Base-by-base conservation (phyloP, 306 rosid species). In the Quillaja saponaria region DNA sequence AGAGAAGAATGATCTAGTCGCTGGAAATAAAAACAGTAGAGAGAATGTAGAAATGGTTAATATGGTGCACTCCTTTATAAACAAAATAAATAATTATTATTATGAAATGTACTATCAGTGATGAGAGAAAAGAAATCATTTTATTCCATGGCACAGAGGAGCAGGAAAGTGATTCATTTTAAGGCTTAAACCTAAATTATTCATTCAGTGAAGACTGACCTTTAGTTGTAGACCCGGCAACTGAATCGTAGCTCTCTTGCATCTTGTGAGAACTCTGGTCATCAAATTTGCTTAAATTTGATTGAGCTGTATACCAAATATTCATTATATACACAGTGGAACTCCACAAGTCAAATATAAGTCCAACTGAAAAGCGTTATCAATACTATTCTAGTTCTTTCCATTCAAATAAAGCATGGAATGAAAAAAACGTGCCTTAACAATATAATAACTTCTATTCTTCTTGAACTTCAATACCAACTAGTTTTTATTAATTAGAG, bases 1-100 rank as follows among this genome's bases (percentile, higher is more conserved):
- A 58, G 98, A 92, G 81, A 92, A 92, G 94, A 92, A 92, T 71
- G 98, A 88, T 75, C 95, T 88, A 68, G 94, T 69, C 46, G 80
- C 98, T 86, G 89, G 66, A 76, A 85, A 78, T 56, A 72, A 64
- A 76, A 58, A 72, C 8, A 38, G 10, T 17, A 53, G 20, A 54
- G 61, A 58, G 59, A 49, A 59, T 68, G 34, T 34, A 57, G 14
- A 10, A 71, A 63, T 42, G 47, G 65, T 70, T 54, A 59, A 46
- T 21, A 21, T 44, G 59, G 49, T 37, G 25, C 21, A 70, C 8
- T 25, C 3, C 31, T 25, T 4, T 1, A 25, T 4, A 25, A 25
- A 25, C 2, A 25, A 25, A 4, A 4, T 1, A 25, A 4, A 25
- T 1, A 10, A 37, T 10, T 35, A 10, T n/a, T n/a, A 34, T 28